These are phyloP conservation scores for Backusella morwellensis DNA, from an alignment of 192 early-diverging fungal genomes.

Conservation along the genomic window DNA sequence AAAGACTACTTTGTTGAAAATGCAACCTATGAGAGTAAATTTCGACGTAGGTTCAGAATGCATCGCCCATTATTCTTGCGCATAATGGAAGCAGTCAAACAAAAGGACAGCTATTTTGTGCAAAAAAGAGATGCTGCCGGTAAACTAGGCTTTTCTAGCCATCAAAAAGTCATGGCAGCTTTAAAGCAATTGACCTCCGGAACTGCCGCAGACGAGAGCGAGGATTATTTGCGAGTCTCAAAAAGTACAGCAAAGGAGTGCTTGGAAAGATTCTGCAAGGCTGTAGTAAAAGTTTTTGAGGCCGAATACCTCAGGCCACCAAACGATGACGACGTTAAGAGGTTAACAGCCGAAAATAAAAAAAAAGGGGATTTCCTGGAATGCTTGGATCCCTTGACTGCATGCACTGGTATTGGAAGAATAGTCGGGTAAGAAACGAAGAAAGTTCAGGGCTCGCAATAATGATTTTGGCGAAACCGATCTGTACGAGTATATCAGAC, in stretches of 20 bases:
- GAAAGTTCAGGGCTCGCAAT: no score
- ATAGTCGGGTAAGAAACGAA: not conserved
- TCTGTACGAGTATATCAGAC: no score
- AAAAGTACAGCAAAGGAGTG: not conserved
- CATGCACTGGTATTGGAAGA: constrained; percentile 16
- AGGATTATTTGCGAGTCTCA: not conserved
- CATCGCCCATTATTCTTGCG: not conserved
- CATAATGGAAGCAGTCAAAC: not conserved
- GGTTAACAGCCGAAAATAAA: no score
- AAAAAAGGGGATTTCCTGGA: constrained; percentile 20
- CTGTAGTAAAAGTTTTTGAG: not conserved
- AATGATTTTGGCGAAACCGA: no score
- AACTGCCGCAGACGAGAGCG: not conserved
- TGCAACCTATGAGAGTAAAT: no score
- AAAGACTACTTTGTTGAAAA: no score
- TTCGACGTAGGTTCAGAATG: not conserved
- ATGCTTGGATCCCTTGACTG: constrained; percentile 33
- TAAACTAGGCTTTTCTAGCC: not conserved
- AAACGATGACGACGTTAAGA: no score
- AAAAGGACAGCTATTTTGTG: not conserved
- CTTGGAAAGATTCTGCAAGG: not conserved
- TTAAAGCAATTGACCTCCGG: not conserved
- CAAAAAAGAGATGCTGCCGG: not conserved
- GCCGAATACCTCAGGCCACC: not conserved
- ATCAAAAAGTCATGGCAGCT: not conserved